Percentiles rank a stretch among this genome's conserved stretches.
Conservation (phyloP, 75 land plant species). For the Selaginella tamariscina region DNA sequence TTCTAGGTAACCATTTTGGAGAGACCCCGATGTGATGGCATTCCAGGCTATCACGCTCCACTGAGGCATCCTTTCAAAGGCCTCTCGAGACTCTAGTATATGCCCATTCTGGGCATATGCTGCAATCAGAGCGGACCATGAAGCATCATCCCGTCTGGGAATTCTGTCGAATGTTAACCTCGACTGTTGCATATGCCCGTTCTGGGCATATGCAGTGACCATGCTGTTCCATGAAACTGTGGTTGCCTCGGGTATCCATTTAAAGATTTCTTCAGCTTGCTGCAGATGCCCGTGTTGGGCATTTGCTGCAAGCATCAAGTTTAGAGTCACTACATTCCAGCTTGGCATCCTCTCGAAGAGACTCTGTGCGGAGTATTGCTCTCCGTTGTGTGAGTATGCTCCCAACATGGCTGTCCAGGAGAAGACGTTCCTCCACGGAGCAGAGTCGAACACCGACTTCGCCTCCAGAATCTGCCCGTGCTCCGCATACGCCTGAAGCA, state of each 20-base stretch:
- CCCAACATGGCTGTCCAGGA: not conserved
- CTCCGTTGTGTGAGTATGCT: not conserved
- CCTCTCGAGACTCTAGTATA: not conserved
- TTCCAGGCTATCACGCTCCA: not conserved
- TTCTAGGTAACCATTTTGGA: not conserved
- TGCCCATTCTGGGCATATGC: not conserved
- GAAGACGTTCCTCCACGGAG: not conserved
- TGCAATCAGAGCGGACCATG: conserved; percentile 10
- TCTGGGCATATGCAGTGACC: conserved; percentile 8
- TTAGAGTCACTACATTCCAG: not conserved
- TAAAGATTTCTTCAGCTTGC: not conserved
- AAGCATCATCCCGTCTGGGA: not conserved
- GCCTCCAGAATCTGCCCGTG: not conserved
- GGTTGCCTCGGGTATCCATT: not conserved
- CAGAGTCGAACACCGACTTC: not conserved
- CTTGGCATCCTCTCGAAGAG: not conserved
- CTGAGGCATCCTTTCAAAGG: not conserved
- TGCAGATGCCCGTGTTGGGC: conserved; percentile 2
- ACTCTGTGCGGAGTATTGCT: not conserved
- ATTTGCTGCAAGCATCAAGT: conserved; percentile 1
- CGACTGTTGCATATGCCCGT: not conserved
- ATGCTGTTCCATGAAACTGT: conserved; percentile 5
- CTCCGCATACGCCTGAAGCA: not conserved
- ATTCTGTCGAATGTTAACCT: not conserved
- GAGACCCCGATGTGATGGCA: not conserved